Base-by-base conservation (phyloP, 2,329 filamentous ascomycete species). In the Fusarium robinianum region DNA sequence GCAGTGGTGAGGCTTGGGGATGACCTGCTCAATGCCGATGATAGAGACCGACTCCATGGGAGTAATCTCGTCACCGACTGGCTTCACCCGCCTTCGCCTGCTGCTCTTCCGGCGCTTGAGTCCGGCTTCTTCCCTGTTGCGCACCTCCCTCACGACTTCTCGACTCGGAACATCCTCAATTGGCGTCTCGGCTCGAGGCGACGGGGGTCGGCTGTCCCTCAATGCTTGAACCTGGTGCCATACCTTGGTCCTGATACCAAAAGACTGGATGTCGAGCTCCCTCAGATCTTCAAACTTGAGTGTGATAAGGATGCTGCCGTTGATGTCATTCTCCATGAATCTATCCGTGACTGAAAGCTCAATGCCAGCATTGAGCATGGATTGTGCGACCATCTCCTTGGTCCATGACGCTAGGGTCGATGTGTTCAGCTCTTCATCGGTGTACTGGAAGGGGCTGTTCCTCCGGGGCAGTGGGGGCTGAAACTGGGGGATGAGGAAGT, bases 321-420 rank as follows among this genome's bases (percentile, higher is more conserved):
- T 90, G 66, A 99, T 96, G 64, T 99, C 92, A 67, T 99, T 95
- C 60, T 87, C 81, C 50, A 91, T 79, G 62, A 99, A 96, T 58
- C 87, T 88, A 61, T 95, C 85, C 8, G 94, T 85, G 36, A 92
- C 78, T 6, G 78, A 72, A 37, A 82, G 72, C 65, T 96, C 91
- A 64, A 95, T 84, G 57, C 88, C 90, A 30, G 84, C 81, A 65
- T 89, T 82, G 62, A 85, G 80, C 90, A 96, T 94, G 81, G 88
- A 94, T 62, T 88, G 83, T 41, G 87, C 87, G 29, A 94, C 88
- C 70, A 90, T 85, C 62, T 84, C 79, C 3, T 88, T 84, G 10
- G 81, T 79, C 89, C 87, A 94, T 30, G 73, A 72, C 11, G 78
- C 74, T 47, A 92, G 76, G 35, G 78, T 74, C 16, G 72, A 68